Base-by-base conservation (phyloP, 768 basidiomycete species). In the Boletus vinaceobasis region DNA sequence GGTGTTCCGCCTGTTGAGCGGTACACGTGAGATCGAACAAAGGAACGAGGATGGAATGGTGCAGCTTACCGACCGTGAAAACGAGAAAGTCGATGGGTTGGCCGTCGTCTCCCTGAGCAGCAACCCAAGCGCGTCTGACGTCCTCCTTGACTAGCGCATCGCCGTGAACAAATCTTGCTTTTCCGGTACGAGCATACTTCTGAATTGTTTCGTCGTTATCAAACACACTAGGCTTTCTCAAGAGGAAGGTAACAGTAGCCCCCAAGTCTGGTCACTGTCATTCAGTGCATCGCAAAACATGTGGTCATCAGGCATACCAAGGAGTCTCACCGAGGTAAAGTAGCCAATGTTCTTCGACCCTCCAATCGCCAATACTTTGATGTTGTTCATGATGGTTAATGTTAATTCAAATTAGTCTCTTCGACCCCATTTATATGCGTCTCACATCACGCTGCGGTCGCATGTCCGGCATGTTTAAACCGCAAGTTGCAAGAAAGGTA, bases 231-330 rank as follows among this genome's bases (percentile, higher is more conserved):
- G 77, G 70, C 17, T 72, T 75, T 31, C 87, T 80, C 35, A 88
- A 74, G 13, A 88, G 74, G 60, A 85, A 87, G 0, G 85, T 85
- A 0, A 88, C 82, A 2, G 76, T 82, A 4, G 79, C 74, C 37
- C 86, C 86, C 48, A 75, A 68, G 6, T 73, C 87, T 88, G 60
- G 43, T 40, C 21, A n/a, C 39, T 9, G 6, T 31, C 4, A n/a
- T 31, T 48, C 42, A 56, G 35, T 7, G 14, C 40, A 40, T 27
- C 0, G 2, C n/a, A 19, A n/a, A 7, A 5, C 1, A 23, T 23
- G 11, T 4, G 2, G 23, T 1, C 10, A 23, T 23, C 15, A 37
- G 17, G 65, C 74, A 27, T 54, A 80, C 81, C 73, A 11, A 83
- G 74, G 7, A 84, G 69, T n/a, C 78, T 69, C 42, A 79, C 38